These are phyloP conservation scores for Candida michaelii DNA, from an alignment of 805 yeast species.

Conservation along the genomic window DNA sequence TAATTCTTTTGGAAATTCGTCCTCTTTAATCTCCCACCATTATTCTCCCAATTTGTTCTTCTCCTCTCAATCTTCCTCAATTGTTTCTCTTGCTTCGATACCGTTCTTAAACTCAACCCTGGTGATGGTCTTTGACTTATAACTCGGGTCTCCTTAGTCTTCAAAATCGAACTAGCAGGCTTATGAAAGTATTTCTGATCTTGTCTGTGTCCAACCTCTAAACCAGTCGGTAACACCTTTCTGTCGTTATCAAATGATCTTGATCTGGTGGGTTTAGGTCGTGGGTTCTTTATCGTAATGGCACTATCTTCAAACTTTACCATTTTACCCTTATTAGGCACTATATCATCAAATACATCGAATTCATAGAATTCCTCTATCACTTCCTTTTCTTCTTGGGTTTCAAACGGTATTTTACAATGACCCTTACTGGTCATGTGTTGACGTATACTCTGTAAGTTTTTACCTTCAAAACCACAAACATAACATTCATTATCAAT, in stretches of 20 bases:
- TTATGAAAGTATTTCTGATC: conserved; percentile 72
- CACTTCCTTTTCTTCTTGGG: conserved; percentile 34
- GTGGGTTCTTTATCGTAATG: conserved; percentile 3
- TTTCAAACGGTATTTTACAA: conserved; percentile 46
- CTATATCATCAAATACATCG: conserved; percentile 7
- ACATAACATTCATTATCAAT: conserved; percentile 44
- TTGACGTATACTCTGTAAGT: conserved; percentile 42
- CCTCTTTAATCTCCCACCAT: conserved; percentile 25
- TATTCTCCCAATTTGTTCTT: conserved; percentile 23
- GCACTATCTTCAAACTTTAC: conserved; percentile 11
- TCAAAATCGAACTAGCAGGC: conserved; percentile 27
- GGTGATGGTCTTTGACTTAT: conserved; percentile 64
- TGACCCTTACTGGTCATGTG: conserved; percentile 46
- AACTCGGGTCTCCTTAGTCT: conserved; percentile 63
- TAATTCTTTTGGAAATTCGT: conserved; percentile 38
- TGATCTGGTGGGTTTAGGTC: neutral
- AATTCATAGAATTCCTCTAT: conserved; percentile 37
- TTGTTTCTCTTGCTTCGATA: conserved; percentile 35
- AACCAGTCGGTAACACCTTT: conserved; percentile 64
- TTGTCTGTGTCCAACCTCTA: conserved; percentile 78
- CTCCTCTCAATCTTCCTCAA: conserved; percentile 23
- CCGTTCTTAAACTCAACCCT: conserved; percentile 29
- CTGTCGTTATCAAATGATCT: conserved; percentile 32
- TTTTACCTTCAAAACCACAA: conserved; percentile 45
- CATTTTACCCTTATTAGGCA: neutral